phyloP scores from a whole-genome alignment of 805 yeast species.

The Hanseniaspora singularis region DNA sequence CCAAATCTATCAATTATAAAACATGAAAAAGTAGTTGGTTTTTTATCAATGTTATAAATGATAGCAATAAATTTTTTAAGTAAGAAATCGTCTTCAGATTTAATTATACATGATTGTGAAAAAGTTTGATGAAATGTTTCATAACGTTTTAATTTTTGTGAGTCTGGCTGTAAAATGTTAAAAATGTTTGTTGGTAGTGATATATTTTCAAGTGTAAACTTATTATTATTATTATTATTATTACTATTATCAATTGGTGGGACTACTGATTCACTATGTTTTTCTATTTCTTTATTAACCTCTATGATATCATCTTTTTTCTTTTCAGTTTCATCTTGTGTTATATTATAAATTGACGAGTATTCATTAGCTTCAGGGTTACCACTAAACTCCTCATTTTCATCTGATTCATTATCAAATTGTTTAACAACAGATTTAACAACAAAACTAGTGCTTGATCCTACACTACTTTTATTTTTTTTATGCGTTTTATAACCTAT shows the following conservation, averaged over 20 bases:
- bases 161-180: conserved; percentile 12
- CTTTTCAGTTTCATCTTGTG: neutral
- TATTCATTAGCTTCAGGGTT: no score
- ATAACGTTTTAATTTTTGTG: conserved; percentile 31
- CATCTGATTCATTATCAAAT: conserved; percentile 5
- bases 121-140: conserved; percentile 29
- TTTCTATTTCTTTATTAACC: no score
- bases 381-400: no score
- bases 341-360: neutral
- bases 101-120: conserved; percentile 39
- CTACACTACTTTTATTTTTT: conserved; percentile 13
- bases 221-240: conserved; percentile 1
- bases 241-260: no score
- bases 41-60: conserved; percentile 38
- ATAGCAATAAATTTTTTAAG: conserved; percentile 39
- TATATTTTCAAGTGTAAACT: conserved; percentile 14
- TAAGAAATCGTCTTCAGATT: conserved; percentile 36
- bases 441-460: conserved; percentile 7
- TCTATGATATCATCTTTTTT: no score
- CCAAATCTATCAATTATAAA: conserved; percentile 57
- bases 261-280: no score
- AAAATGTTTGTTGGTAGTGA: conserved; percentile 18
- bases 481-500: neutral
- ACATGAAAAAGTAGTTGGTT: conserved; percentile 37
- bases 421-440: conserved; percentile 15